These are phyloP conservation scores for Blumeria graminis DNA, from an alignment of 2,329 filamentous ascomycete species.

Conservation along the genomic window DNA sequence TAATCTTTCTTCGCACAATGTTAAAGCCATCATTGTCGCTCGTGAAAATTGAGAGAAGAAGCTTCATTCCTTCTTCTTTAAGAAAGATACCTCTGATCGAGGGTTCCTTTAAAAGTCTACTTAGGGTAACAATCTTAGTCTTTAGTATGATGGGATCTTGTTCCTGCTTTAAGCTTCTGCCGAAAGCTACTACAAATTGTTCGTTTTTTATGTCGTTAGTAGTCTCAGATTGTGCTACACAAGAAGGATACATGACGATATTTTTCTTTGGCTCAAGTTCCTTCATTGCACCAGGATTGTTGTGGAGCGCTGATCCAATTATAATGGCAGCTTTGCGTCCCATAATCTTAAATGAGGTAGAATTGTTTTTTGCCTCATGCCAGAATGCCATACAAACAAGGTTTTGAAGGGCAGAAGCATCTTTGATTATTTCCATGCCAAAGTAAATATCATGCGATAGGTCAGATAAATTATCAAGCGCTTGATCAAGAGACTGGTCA, in stretches of 20 bases:
- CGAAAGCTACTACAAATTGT: conserved; percentile 11
- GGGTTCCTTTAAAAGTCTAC: conserved; percentile 29
- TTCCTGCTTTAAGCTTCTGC: conserved; percentile 7
- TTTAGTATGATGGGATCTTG: conserved; percentile 13
- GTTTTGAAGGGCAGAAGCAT: conserved; percentile 25
- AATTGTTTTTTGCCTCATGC: conserved; percentile 7
- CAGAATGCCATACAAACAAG: conserved; percentile 29
- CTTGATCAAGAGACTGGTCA: conserved; percentile 9
- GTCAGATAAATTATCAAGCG: conserved; percentile 33
- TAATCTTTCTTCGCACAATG: conserved; percentile 27
- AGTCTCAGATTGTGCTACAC: conserved; percentile 4
- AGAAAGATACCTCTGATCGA: conserved; percentile 31
- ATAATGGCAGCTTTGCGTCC: conserved; percentile 27
- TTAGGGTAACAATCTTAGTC: conserved; percentile 24
- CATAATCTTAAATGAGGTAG: conserved; percentile 6
- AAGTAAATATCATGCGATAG: conserved; percentile 47
- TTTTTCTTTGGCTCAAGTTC: conserved; percentile 26
- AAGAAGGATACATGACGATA: conserved; percentile 11
- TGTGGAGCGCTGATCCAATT: conserved; percentile 33
- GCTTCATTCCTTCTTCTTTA: conserved; percentile 25
- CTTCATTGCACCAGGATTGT: conserved; percentile 36
- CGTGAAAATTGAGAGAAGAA: conserved; percentile 27
- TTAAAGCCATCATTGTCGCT: conserved; percentile 24
- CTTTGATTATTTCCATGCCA: conserved; percentile 35
- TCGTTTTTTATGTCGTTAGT: background rate